Percentiles rank a stretch among this genome's conserved stretches.
Conservation (phyloP, 2,329 filamentous ascomycete genomes). For the Aspergillus tubingensis region DNA sequence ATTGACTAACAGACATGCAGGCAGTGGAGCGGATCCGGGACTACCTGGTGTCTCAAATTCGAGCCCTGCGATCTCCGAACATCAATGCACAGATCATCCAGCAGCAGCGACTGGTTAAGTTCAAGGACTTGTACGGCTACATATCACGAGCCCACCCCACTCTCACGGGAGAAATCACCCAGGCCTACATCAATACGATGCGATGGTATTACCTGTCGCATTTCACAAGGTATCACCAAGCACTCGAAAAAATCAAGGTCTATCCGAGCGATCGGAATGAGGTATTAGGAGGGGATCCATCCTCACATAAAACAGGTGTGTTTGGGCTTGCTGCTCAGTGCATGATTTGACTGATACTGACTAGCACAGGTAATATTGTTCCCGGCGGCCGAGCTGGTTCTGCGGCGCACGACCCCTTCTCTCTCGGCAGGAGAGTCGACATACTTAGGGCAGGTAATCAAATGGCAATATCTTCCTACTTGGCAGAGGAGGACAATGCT, state of each 20-base stretch:
- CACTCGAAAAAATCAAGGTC: conserved; percentile 80
- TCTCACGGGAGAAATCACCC: conserved; percentile 86
- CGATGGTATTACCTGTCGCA: conserved; percentile 95
- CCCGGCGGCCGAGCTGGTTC: conserved; percentile 41
- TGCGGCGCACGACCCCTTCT: conserved; percentile 76
- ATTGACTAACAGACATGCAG: conserved; percentile 41
- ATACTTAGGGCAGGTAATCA: conserved; percentile 73
- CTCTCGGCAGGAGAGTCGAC: conserved; percentile 81
- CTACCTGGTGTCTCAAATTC: conserved; percentile 91
- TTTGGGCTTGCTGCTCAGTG: conserved; percentile 13
- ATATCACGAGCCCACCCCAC: conserved; percentile 76
- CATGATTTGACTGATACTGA: conserved; percentile 10
- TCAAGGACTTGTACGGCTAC: conserved; percentile 86
- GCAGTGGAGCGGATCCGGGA: conserved; percentile 93
- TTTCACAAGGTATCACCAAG: conserved; percentile 82
- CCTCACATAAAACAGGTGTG: conserved; percentile 60
- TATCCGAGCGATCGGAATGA: conserved; percentile 82
- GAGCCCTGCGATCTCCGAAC: conserved; percentile 87
- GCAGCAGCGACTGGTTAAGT: conserved; percentile 84
- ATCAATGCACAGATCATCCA: conserved; percentile 98
- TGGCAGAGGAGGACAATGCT: conserved; percentile 85
- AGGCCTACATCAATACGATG: conserved; percentile 98
- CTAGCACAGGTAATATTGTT: conserved; percentile 36
- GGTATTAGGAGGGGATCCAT: conserved; percentile 76
- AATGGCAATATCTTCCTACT: conserved; percentile 78